Percentiles rank a stretch among this genome's conserved stretches.
These are phyloP conservation scores for Herpotrichia juniperi DNA, from an alignment of 2,329 filamentous ascomycete species.

Conservation along the genomic window DNA sequence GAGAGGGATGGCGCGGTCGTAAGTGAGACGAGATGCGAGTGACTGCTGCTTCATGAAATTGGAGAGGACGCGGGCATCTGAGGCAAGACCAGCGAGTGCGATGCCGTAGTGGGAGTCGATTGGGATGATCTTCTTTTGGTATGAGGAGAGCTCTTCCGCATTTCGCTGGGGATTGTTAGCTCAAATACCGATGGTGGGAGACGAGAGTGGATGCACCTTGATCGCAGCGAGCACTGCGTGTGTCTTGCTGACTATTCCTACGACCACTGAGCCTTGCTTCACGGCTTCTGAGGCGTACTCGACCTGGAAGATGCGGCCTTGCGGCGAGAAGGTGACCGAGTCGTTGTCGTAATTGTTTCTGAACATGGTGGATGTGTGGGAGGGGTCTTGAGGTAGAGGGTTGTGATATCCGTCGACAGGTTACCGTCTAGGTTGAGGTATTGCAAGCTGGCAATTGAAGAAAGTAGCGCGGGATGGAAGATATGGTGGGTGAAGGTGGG, in stretches of 20 bases:
- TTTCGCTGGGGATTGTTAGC: constrained; percentile 71
- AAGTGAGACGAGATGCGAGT: constrained; percentile 92
- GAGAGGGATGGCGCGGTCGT: constrained; percentile 90
- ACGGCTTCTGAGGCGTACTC: constrained; percentile 99
- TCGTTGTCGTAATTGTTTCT: constrained; percentile 99
- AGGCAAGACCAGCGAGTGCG: constrained; percentile 94
- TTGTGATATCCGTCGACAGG: constrained; percentile 6
- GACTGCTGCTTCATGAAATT: constrained; percentile 99
- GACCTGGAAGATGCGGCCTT: constrained; percentile 99
- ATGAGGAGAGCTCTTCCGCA: constrained; percentile 98
- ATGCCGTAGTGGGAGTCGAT: constrained; percentile 96
- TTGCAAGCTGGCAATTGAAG: not conserved
- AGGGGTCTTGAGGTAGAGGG: constrained; percentile 14
- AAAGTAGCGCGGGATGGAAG: not conserved
- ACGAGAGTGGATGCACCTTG: constrained; percentile 69
- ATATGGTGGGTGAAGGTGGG: not conserved
- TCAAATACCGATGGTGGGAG: constrained; percentile 5
- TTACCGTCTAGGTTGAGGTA: not conserved
- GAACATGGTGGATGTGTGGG: constrained; percentile 74
- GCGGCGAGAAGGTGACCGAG: constrained; percentile 98
- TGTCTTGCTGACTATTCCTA: constrained; percentile 97
- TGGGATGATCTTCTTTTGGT: constrained; percentile 98
- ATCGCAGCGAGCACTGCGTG: constrained; percentile 94
- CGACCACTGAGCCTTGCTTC: constrained; percentile 98
- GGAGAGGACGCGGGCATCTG: constrained; percentile 96